Base-by-base conservation (phyloP, 352 stramenopile genomes). In the Globisporangium iwayamae region DNA sequence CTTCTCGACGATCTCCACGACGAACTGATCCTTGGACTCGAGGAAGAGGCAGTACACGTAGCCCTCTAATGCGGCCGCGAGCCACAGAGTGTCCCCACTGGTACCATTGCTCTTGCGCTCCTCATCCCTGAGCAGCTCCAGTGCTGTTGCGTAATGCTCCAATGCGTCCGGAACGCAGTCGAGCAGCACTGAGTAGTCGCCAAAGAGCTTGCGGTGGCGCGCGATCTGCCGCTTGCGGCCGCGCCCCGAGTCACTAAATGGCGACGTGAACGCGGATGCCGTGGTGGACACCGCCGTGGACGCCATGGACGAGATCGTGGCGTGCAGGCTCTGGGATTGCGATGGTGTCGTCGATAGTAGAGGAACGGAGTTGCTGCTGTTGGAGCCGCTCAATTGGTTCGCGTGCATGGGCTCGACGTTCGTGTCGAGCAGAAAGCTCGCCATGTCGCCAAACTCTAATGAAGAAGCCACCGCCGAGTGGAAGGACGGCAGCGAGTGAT, bases 101-200 rank as follows among this genome's bases (percentile, higher is more conserved):
- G 68, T 58, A 0, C 76, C 74, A 3, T 67, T 67, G 70, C 80
- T 91, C 28, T 78, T 79, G 55, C 85, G 73, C 60, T 94, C 87
- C 67, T 94, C 85, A 36, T 96, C 85, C 0, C 77, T 73, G 13
- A 96, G 67, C 62, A 93, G 72, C 46, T 96, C 85, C 5, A 94
- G 74, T 9, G 85, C 85, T 0, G 75, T 55, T 0, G 75, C 65
- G 56, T 94, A 96, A 60, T 91, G 85, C 46, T 91, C 78, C 9
- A 90, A 36, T 1, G 87, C 87, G 32, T 90, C 81, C 1, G 79
- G 74, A 4, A 90, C 39, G 36, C 82, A 92, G 39, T 72, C 75
- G 28, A 93, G 67, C 2, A 96, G 73, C 38, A 90, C 69, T 11
- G 78, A 78, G 64, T 92, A 96, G 60, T 96, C 87, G 0, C 83